phyloP scores from a whole-genome alignment of 805 yeast species.

The Starmerella bacillaris region DNA sequence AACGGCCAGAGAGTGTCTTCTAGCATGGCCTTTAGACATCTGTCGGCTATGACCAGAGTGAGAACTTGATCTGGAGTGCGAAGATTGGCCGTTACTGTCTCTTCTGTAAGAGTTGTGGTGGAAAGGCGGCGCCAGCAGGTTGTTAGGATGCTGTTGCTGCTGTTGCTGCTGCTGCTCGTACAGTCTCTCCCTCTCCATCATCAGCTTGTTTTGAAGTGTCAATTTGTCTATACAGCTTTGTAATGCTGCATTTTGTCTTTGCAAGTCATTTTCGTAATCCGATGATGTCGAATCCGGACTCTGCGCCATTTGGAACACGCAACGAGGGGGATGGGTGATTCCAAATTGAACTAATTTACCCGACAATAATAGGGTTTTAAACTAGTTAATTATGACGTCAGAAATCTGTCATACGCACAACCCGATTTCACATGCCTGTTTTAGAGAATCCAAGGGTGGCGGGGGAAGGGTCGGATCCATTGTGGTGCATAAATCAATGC shows the following conservation, averaged over 20 bases:
- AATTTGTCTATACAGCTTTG: conserved; percentile 86
- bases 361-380: too few species aligned
- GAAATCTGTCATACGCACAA: too few species aligned
- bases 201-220: conserved; percentile 81
- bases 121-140: background rate
- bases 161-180: conserved; percentile 18
- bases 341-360: too few species aligned
- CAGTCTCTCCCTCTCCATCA: conserved; percentile 46
- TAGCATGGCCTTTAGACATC: conserved; percentile 42
- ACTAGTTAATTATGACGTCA: too few species aligned
- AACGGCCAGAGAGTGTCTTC: conserved; percentile 84
- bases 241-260: conserved; percentile 55
- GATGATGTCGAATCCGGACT: too few species aligned
- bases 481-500: too few species aligned
- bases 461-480: too few species aligned
- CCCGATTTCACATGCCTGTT: too few species aligned
- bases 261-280: conserved; percentile 40
- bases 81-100: conserved; percentile 3
- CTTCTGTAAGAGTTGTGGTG: background rate
- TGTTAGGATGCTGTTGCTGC: background rate
- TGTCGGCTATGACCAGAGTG: conserved; percentile 10
- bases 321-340: background rate
- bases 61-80: conserved; percentile 1
- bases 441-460: too few species aligned
- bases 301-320: background rate